phyloP scores from a whole-genome alignment of 768 basidiomycete species.

The Paxillus rubicundulus region DNA sequence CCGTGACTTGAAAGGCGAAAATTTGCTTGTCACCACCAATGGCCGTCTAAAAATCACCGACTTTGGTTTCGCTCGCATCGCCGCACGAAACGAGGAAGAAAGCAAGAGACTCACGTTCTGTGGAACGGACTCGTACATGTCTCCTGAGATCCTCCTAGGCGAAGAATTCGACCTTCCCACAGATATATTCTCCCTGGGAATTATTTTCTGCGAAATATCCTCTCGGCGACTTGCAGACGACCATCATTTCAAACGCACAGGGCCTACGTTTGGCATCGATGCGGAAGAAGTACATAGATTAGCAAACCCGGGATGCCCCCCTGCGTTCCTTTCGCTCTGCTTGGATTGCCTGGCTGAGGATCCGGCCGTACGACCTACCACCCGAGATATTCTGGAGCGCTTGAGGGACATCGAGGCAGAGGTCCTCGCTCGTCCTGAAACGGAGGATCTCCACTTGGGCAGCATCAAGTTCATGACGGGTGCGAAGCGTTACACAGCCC shows the following conservation, averaged over 20 bases:
- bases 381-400: slow-evolving; percentile 73
- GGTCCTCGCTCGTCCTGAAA: slow-evolving; percentile 66
- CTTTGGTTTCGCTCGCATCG: slow-evolving; percentile 95
- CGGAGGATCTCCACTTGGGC: slow-evolving; percentile 74
- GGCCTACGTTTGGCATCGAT: slow-evolving; percentile 81
- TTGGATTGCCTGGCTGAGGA: slow-evolving; percentile 72
- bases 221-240: slow-evolving; percentile 85
- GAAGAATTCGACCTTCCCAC: slow-evolving; percentile 92
- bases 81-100: slow-evolving; percentile 89
- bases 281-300: slow-evolving; percentile 62
- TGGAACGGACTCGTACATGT: slow-evolving; percentile 95
- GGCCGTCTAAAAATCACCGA: slow-evolving; percentile 97
- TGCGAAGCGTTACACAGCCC: slow-evolving; percentile 55
- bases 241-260: slow-evolving; percentile 66
- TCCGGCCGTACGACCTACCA: slow-evolving; percentile 70
- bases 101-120: slow-evolving; percentile 81
- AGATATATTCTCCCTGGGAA: slow-evolving; percentile 90
- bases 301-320: slow-evolving; percentile 75
- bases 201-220: slow-evolving; percentile 91
- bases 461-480: slow-evolving; percentile 81
- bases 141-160: slow-evolving; percentile 90
- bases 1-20: slow-evolving; percentile 95
- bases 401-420: slow-evolving; percentile 82
- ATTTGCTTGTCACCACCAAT: slow-evolving; percentile 91
- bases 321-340: slow-evolving; percentile 71